These are phyloP conservation scores for Echeveria elegans DNA, from an alignment of 164 flowering plant species.

Conservation along the genomic window DNA sequence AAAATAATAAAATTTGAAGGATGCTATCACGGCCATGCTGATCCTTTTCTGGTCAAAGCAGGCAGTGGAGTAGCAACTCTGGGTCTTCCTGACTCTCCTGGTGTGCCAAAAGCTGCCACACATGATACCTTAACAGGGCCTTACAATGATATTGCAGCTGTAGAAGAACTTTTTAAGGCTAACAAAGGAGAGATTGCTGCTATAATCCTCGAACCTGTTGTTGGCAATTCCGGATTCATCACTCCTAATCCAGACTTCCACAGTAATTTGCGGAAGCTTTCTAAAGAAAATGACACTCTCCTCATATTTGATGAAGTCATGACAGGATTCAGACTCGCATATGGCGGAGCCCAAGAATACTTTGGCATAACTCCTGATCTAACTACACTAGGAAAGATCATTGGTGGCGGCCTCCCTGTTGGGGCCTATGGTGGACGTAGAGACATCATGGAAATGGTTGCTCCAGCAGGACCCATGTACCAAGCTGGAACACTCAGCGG, in stretches of 20 bases:
- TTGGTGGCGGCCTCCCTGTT: slow-evolving; percentile 95
- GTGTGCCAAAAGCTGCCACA: slow-evolving; percentile 84
- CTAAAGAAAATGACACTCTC: slow-evolving; percentile 61
- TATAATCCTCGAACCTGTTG: slow-evolving; percentile 86
- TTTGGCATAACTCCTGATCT: slow-evolving; percentile 84
- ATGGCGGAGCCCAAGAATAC: slow-evolving; percentile 93
- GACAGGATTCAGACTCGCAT: slow-evolving; percentile 87
- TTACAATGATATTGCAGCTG: slow-evolving; percentile 55
- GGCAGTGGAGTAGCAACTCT: slow-evolving; percentile 97
- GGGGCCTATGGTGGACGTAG: slow-evolving; percentile 98
- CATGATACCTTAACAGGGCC: slow-evolving; percentile 66
- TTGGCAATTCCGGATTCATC: slow-evolving; percentile 89
- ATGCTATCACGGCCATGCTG: slow-evolving; percentile 99
- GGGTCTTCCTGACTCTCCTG: slow-evolving; percentile 95
- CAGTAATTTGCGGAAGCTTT: slow-evolving; percentile 39
- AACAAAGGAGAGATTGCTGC: slow-evolving; percentile 81
- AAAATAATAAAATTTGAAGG: slow-evolving; percentile 89
- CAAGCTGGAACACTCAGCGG: slow-evolving; percentile 98
- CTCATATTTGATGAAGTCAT: slow-evolving; percentile 93
- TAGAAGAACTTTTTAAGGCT: slow-evolving; percentile 47
- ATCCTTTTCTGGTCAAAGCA: slow-evolving; percentile 87
- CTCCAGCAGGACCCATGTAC: slow-evolving; percentile 97
- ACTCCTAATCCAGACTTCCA: slow-evolving; percentile 67
- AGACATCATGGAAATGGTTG: slow-evolving; percentile 97
- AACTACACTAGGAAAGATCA: slow-evolving; percentile 83